phyloP scores from a whole-genome alignment of 208 protist genomes.

The Kentomonas sorsogonicus region DNA sequence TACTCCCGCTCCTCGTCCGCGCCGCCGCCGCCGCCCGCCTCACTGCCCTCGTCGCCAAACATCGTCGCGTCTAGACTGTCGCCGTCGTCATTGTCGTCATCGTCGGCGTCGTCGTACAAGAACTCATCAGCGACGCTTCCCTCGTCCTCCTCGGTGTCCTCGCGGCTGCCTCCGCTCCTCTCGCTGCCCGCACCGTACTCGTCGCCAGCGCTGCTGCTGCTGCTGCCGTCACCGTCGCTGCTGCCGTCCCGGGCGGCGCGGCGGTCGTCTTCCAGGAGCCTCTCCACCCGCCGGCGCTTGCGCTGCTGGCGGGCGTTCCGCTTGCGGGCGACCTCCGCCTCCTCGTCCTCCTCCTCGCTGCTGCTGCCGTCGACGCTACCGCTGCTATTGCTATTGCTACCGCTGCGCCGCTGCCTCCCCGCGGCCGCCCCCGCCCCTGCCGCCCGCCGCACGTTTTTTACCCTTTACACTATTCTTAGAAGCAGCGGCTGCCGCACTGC shows the following conservation, averaged over 20 bases:
- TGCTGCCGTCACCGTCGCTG: not conserved
- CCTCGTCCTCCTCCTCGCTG: not conserved
- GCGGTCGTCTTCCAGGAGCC: too few species aligned
- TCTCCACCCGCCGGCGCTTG: too few species aligned
- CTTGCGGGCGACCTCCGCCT: not conserved
- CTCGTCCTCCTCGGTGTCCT: constrained; percentile 17
- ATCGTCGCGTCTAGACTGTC: constrained; percentile 18
- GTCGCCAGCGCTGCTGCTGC: not conserved
- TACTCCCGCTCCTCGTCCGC: constrained; percentile 20
- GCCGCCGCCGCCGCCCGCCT: constrained; percentile 7
- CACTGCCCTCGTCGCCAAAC: constrained; percentile 19
- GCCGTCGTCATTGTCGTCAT: constrained; percentile 33
- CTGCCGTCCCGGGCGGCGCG: not conserved
- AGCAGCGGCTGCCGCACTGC: not conserved
- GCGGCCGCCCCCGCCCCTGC: not conserved
- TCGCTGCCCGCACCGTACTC: not conserved
- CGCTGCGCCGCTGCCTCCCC: too few species aligned
- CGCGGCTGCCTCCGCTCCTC: not conserved
- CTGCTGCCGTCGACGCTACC: not conserved
- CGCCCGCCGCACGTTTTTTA: constrained; percentile 1
- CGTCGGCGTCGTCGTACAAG: constrained; percentile 22
- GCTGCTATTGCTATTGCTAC: not conserved
- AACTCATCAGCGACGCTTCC: constrained; percentile 30
- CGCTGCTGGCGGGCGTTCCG: too few species aligned
- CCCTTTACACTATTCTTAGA: not conserved